Evolutionary conservation across 2,329 filamentous ascomycete species (phyloP), one percentile per base, ranked within the genome.

Genomic region (Fusarium cyanostomum): DNA sequence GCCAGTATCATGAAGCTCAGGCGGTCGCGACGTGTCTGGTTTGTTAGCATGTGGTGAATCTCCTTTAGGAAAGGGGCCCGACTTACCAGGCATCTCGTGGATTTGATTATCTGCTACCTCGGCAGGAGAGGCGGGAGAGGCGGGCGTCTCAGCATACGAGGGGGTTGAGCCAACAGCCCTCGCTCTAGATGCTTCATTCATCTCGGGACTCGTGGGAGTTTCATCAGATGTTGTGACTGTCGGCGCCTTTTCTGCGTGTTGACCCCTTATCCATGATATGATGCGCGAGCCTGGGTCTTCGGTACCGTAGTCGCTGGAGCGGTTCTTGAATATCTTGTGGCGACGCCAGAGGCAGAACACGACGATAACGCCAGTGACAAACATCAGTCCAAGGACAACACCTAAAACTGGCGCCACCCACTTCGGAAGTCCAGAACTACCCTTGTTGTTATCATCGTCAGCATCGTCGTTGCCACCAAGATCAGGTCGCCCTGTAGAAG

Each of bases 331-430:
- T n/a, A 79, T 67, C 66, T 75, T 78, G 52, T 82, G 79, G 2
- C 82, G 80, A 8, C 83, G 80, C 74, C 81, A 85, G 16, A 89
- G 76, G 16, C 86, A 76, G 37, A 85, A 77, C 7, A 78, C 76
- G 12, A 88, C 78, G 21, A 82, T 75, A 6, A 84, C 59, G 15
- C 81, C 80, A 1, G 82, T 83, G 35, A 89, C 46, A 44, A 86
- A 75, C 39, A 88, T 80, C 35, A 89, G 64, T 4, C 86, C 86
- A 2, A 88, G 78, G 5, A 89, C 81, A 5, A 88, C 85, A 13
- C 86, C 86, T 0, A 90, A 74, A 3, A 90, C 83, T 1, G 88
- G 86, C 0, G 82, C 82, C 2, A 89, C 81, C 80, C 85, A 90
- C 6, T 74, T 74, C 0, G 87, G 85, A 4, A 85, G 80, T 18